Conservation (phyloP, 192 early-diverging fungal species). For the Entomortierella chlamydospora region DNA sequence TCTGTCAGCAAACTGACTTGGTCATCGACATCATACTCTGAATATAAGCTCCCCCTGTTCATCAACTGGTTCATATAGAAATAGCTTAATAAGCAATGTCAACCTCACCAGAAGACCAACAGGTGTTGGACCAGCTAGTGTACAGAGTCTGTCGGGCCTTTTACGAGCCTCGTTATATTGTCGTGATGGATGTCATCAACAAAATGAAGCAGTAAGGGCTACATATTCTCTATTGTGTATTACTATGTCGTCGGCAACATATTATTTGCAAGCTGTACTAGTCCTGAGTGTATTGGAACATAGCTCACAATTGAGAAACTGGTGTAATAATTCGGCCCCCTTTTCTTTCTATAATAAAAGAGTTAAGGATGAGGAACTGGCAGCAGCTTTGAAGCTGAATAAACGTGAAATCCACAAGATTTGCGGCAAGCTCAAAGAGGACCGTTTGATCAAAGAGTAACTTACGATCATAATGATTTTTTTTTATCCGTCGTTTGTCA, state of each 20-base stretch:
- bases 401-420: constrained; percentile 80
- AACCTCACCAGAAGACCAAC: constrained; percentile 44
- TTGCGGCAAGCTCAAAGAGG: constrained; percentile 82
- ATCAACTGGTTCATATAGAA: background rate
- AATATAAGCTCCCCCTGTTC: too few relatives aligned
- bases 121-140: constrained; percentile 71
- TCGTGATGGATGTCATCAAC: constrained; percentile 87
- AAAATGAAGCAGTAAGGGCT: constrained; percentile 61
- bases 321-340: too few relatives aligned
- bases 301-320: too few relatives aligned
- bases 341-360: too few relatives aligned
- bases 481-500: too few relatives aligned
- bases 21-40: too few relatives aligned
- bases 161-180: constrained; percentile 81
- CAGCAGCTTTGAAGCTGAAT: constrained; percentile 70
- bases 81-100: constrained; percentile 11
- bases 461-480: too few relatives aligned
- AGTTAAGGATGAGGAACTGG: constrained; percentile 84
- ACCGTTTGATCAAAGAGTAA: constrained; percentile 80
- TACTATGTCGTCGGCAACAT: too few relatives aligned
- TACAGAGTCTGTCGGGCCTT: constrained; percentile 86
- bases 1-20: too few relatives aligned
- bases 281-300: too few relatives aligned
- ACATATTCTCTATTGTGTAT: background rate
- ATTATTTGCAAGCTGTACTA: too few relatives aligned